Base-by-base conservation (phyloP, 306 rosid genomes). In the Quercus engelmannii region DNA sequence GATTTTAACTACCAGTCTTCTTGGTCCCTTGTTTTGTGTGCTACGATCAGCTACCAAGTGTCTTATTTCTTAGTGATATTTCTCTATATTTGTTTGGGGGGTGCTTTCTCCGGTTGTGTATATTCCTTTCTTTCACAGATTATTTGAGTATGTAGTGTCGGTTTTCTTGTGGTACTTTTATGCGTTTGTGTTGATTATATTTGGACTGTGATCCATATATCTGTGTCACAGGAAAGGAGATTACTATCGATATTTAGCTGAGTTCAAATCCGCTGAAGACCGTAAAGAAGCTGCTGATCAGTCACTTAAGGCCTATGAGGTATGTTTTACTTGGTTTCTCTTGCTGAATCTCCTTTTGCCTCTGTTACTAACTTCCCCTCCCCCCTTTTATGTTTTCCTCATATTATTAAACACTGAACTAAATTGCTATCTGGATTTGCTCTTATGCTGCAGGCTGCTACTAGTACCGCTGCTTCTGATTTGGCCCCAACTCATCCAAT, bases 401-500 rank as follows among this genome's bases (percentile, higher is more conserved):
- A 1, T 64, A 20, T 5, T 63, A 33, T 25, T 6, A 18, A 17
- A 35, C 8, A 31, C n/a, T 6, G 58, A 52, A 73, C 5, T 23
- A 57, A 74, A 72, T 19, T 15, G 43, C 21, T 23, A 41, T 25
- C 18, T 15, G 67, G 63, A 35, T 73, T 61, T n/a, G 5, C 31
- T 33, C 2, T 15, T 78, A 19, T 58, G 56, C n/a, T 75, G 83
- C 54, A 86, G 89, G 83, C 76, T 74, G 89, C 87, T 18, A 35
- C 68, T 58, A 33, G 73, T 28, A 77, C 64, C 20, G 85, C 87
- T 23, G 46, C 83, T 30, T 70, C 89, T 78, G 91, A 88, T 78
- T 76, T 89, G 80, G 73, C 93, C 49, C 84, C 93, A 65, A 88
- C 93, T 3, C 91, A 89, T 80, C 91, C 92, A 31, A 84, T 88